A percentile compares a stretch with the other conserved stretches of the same genome.
Conservation (phyloP, 2,329 filamentous ascomycete species). For the Stemphylium vesicarium region DNA sequence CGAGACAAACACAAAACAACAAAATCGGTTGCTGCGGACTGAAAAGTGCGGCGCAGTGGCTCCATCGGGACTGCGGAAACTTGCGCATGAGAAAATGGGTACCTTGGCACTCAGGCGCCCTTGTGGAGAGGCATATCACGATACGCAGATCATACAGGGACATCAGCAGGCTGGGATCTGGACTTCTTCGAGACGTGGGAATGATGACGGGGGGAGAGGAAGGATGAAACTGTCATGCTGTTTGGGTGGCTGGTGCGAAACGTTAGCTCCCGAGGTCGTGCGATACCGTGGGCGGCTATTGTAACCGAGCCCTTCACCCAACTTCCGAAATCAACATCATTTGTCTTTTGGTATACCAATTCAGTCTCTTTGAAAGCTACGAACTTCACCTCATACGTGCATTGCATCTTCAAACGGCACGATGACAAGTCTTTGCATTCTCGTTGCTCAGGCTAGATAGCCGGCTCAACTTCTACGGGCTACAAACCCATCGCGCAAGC, state of each 20-base stretch:
- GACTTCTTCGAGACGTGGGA: constrained; percentile 4
- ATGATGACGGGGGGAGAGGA: neutral
- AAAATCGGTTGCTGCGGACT: constrained; percentile 3
- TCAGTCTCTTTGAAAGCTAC: too few species aligned
- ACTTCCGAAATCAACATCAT: neutral
- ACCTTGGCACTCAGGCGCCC: constrained; percentile 1
- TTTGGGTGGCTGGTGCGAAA: constrained; percentile 14
- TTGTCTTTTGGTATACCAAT: too few species aligned
- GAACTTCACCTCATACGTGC: too few species aligned
- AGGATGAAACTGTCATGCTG: constrained; percentile 13
- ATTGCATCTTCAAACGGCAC: too few species aligned
- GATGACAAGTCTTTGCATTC: too few species aligned
- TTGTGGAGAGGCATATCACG: constrained; percentile 7
- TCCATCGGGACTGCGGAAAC: constrained; percentile 1
- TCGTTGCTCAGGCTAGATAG: too few species aligned
- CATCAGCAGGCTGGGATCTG: neutral
- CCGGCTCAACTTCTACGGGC: too few species aligned
- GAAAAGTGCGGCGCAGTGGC: neutral
- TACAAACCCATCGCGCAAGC: too few species aligned
- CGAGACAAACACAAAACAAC: constrained; percentile 14
- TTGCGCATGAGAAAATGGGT: constrained; percentile 9
- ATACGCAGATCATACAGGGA: constrained; percentile 26
- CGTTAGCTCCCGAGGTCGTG: constrained; percentile 4
- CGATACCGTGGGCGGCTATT: neutral
- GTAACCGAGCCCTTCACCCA: neutral